These are phyloP conservation scores for Xylaria sp. DNA, from an alignment of 495 filamentous ascomycete species.

Conservation along the genomic window DNA sequence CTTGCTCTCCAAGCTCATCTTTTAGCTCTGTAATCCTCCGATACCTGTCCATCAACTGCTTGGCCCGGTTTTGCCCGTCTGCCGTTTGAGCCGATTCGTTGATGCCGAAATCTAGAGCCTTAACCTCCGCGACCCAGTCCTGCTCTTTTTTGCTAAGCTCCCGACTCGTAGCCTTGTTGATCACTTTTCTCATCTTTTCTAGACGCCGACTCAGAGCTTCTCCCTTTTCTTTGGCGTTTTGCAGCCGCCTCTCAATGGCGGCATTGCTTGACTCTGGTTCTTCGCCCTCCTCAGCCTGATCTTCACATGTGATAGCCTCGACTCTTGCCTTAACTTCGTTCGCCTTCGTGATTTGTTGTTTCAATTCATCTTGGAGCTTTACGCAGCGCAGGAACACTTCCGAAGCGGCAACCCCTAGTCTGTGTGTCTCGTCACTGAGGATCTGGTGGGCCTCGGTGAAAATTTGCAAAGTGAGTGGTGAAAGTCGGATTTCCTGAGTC, in stretches of 20 bases:
- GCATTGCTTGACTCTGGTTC: constrained; percentile 56
- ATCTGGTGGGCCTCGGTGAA: constrained; percentile 79
- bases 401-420: constrained; percentile 74
- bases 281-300: constrained; percentile 54
- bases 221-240: constrained; percentile 64
- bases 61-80: constrained; percentile 37
- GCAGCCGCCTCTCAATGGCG: constrained; percentile 65
- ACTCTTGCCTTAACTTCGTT: constrained; percentile 71
- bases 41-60: constrained; percentile 54
- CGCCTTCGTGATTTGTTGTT: constrained; percentile 71
- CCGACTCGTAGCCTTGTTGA: constrained; percentile 63
- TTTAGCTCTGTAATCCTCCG: constrained; percentile 55
- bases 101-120: constrained; percentile 53
- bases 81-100: constrained; percentile 46
- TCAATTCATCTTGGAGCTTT: constrained; percentile 72
- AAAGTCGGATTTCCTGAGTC: constrained; percentile 76
- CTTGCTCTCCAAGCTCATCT: constrained; percentile 60
- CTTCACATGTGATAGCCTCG: constrained; percentile 69
- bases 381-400: constrained; percentile 84
- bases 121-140: constrained; percentile 71
- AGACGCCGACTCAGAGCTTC: constrained; percentile 65
- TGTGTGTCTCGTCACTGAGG: constrained; percentile 74
- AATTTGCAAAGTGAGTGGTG: constrained; percentile 74
- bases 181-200: constrained; percentile 66
- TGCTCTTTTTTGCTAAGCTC: constrained; percentile 78